Evolutionary conservation across 179 eudicot species (phyloP), one percentile per base, ranked within the genome.

Genomic region (Beta lomatogona): DNA sequence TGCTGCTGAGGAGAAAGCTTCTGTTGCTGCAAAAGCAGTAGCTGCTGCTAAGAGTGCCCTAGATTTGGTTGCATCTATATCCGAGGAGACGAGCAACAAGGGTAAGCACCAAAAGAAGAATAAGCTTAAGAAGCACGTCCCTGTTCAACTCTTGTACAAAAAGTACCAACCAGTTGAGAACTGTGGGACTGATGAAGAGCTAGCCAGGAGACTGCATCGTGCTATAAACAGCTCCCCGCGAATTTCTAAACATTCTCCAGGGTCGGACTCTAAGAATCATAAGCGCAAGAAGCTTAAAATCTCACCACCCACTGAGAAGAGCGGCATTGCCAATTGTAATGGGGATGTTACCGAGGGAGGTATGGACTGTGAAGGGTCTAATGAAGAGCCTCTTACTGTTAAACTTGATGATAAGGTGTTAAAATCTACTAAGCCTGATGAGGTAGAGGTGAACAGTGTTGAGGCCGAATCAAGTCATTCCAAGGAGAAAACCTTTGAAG

Each of bases 171-270:
- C 78, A 54, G 70, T 75, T 68, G 81, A 83, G 80, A 92, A 73
- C 77, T 88, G 88, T 74, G 87, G 86, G 53, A 84, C 75, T 6
- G 97, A 93, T 87, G 97, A 91, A 84, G 97, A 93, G 83, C 48
- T 93, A 54, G 97, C 94, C 46, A 92, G 89, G 77, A 89, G 83
- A 45, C 82, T 93, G 83, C 93, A 92, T 82, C 89, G 85, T 75
- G 89, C 87, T 54, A 91, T 91, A 8, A 95, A 95, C 64, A 92
- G 94, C 85, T 93, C 98, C 78, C 93, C 93, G 0, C 90, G 94
- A 84, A 90, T 89, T 85, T 72, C 88, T 15, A 93, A 86, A 82
- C 81, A 81, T 79, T 82, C 88, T 59, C 59, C 86, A 18, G 82
- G 77, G 41, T 87, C 94, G 73, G 91, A 89, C 76, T 71, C 71